These are phyloP conservation scores for Desmodesmus armatus DNA, from an alignment of 139 green algal species.

Conservation along the genomic window DNA sequence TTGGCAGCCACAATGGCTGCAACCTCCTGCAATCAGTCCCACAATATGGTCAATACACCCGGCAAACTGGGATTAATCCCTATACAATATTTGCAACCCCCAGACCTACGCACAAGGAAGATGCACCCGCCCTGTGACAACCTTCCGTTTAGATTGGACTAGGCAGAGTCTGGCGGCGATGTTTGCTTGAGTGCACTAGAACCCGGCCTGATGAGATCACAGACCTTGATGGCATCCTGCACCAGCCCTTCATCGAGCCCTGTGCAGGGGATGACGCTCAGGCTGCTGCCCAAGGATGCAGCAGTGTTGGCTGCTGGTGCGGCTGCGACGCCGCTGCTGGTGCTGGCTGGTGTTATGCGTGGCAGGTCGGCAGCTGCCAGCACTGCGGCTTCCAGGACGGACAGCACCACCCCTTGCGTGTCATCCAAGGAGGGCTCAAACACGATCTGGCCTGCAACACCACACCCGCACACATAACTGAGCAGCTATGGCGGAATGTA, in stretches of 20 bases:
- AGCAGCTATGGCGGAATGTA: too few relatives aligned
- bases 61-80: too few relatives aligned
- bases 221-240: conserved; percentile 53
- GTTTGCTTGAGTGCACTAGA: too few relatives aligned
- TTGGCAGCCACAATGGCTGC: conserved; percentile 60
- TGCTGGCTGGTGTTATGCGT: conserved; percentile 53
- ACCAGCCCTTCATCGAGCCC: conserved; percentile 61
- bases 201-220: too few relatives aligned
- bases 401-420: conserved; percentile 62
- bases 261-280: conserved; percentile 56
- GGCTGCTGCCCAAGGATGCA: conserved; percentile 13
- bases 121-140: too few relatives aligned
- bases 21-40: conserved; percentile 53
- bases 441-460: conserved; percentile 43
- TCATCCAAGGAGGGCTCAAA: conserved; percentile 72
- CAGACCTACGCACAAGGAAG: too few relatives aligned
- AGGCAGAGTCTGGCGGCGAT: too few relatives aligned
- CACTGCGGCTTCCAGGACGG: conserved; percentile 62
- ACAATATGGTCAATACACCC: too few relatives aligned
- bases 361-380: conserved; percentile 63
- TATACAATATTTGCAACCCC: too few relatives aligned
- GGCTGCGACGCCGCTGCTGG: conserved; percentile 17
- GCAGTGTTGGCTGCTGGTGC: not conserved
- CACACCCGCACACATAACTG: too few relatives aligned
- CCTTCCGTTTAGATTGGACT: too few relatives aligned